Evolutionary conservation across 164 flowering plant species (phyloP), one percentile per base, ranked within the genome.

Genomic region (Houttuynia cordata): DNA sequence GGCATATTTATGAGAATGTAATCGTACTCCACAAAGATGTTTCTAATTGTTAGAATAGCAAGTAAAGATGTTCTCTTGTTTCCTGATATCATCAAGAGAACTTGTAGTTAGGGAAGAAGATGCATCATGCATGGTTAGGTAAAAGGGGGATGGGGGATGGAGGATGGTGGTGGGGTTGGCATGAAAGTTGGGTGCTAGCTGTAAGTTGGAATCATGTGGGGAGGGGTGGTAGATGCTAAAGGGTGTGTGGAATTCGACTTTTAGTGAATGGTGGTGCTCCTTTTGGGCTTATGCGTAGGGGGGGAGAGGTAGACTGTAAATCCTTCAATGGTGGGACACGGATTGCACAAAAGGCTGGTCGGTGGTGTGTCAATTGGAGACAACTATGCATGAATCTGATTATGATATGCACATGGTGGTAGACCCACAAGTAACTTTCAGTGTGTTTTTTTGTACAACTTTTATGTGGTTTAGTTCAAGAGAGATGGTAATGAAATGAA

Each of bases 141-240:
- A n/a, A n/a, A n/a, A n/a, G n/a, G n/a, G 19, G 12, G 53, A 41
- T 21, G 41, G 24, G 21, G 1, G 45, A 30, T 58, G 50, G 34
- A 17, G 14, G 49, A 17, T 34, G 51, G 20, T 22, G 62, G 20
- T 51, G 52, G 21, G 39, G 62, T 41, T 21, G 40, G 9, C 20
- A 47, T 9, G 57, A 69, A 64, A 51, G 69, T 59, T 62, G 39
- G 60, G 65, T 64, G 71, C 70, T 63, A 63, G 60, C 62, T 23
- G 66, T 58, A 34, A 50, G 20, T 34, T 67, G 57, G 65, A 41
- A 68, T 58, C 57, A 62, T 68, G 63, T 51, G 63, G 37, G 21
- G 24, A 42, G 7, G 24, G 49, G 49, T 45, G 49, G 8, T 12
- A 52, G 1, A 23, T 23, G 30, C 19, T 20, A 51, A 22, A 60